Evolutionary conservation across 192 early-diverging fungal species (phyloP).

Genomic region (Phlyctochytrium planicorne): DNA sequence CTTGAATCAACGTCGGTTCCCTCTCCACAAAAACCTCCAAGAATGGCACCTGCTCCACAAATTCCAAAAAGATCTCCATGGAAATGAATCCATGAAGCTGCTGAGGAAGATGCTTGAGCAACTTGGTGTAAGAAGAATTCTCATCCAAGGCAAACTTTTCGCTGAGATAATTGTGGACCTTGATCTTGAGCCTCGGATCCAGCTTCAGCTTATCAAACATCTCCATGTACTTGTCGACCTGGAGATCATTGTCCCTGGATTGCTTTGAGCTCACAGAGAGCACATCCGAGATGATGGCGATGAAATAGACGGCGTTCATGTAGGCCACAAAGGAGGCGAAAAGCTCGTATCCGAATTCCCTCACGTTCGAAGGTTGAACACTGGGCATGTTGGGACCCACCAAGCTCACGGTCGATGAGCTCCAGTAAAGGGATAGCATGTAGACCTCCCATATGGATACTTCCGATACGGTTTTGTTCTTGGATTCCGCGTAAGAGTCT

Average conservation of each 20-base stretch:
- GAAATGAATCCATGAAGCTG: constrained; percentile 51
- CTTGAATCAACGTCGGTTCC: constrained; percentile 48
- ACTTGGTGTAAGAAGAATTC: constrained; percentile 33
- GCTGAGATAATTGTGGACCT: constrained; percentile 44
- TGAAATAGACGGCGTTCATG: constrained; percentile 41
- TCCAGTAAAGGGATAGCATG: constrained; percentile 43
- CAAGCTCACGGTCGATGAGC: constrained; percentile 35
- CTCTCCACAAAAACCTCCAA: constrained; percentile 47
- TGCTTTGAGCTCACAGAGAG: constrained; percentile 26
- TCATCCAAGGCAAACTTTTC: constrained; percentile 42
- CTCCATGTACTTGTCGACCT: constrained; percentile 52
- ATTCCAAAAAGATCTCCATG: constrained; percentile 49
- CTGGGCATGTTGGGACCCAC: constrained; percentile 26
- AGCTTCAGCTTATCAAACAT: constrained; percentile 50
- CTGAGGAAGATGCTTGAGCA: constrained; percentile 43
- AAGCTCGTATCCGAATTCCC: constrained; percentile 42
- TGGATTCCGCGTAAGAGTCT: constrained; percentile 13
- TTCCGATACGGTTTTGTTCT: neutral
- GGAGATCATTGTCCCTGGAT: constrained; percentile 39
- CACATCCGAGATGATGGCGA: constrained; percentile 37
- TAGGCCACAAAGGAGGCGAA: constrained; percentile 43
- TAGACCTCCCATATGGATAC: constrained; percentile 30
- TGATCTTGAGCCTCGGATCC: constrained; percentile 42
- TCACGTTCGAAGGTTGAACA: constrained; percentile 27
- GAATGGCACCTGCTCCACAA: constrained; percentile 45